Conservation (phyloP, 1,284 basidiomycete genomes). For the Pascua sp. region DNA sequence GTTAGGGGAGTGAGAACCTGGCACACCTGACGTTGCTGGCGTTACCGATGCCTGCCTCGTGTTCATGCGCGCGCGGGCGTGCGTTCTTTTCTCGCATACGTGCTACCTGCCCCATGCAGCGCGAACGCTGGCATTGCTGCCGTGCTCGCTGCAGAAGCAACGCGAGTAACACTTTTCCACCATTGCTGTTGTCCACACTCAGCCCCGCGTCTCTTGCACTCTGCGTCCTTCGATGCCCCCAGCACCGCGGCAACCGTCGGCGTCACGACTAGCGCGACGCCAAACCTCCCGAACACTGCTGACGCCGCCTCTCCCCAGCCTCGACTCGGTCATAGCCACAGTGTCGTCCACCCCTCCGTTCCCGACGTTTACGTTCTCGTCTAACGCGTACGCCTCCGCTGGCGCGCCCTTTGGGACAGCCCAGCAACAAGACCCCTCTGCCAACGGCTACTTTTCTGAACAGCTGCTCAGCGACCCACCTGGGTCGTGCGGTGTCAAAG, state of each 20-base stretch:
- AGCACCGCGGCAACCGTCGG: background rate
- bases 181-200: too few relatives aligned
- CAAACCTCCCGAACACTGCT: slow-evolving; percentile 10
- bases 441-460: slow-evolving; percentile 12
- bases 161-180: too few relatives aligned
- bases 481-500: slow-evolving; percentile 22
- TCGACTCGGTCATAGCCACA: slow-evolving; percentile 21
- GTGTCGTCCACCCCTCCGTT: slow-evolving; percentile 33
- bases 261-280: slow-evolving; percentile 1
- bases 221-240: slow-evolving; percentile 1
- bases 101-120: background rate
- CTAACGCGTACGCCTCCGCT: background rate
- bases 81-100: background rate
- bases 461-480: slow-evolving; percentile 9
- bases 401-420: slow-evolving; percentile 1
- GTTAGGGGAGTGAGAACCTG: too few relatives aligned
- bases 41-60: too few relatives aligned
- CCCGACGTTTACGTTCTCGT: slow-evolving; percentile 4
- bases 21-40: too few relatives aligned
- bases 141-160: too few relatives aligned
- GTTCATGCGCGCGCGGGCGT: background rate
- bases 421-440: slow-evolving; percentile 11
- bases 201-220: background rate
- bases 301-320: slow-evolving; percentile 17
- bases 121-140: too few relatives aligned